phyloP scores from a whole-genome alignment of 768 basidiomycete genomes.

The Candolleomyces efflorescens region DNA sequence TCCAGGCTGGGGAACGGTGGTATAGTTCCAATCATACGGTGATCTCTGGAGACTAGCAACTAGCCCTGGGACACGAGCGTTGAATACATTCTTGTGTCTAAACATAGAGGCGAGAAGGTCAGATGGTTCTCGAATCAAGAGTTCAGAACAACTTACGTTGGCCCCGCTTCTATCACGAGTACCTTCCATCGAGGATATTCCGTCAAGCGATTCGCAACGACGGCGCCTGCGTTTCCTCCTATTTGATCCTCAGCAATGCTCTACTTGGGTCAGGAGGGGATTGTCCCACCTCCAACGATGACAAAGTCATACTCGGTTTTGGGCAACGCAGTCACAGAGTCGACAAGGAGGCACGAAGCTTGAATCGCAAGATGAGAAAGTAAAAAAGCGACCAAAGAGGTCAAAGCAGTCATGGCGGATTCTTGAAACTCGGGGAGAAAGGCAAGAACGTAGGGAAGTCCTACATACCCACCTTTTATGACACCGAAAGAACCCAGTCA shows the following conservation, averaged over 20 bases:
- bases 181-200: conserved; percentile 10
- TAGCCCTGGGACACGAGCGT: conserved; percentile 17
- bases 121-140: background rate
- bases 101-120: background rate
- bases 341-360: conserved; percentile 19
- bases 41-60: conserved; percentile 12
- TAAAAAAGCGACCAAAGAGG: too few relatives aligned
- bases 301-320: conserved; percentile 16
- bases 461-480: too few relatives aligned
- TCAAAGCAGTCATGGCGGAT: too few relatives aligned
- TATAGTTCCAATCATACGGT: conserved; percentile 30
- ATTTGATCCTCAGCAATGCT: background rate
- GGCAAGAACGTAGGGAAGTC: too few relatives aligned
- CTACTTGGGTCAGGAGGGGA: background rate
- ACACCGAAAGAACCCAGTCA: too few relatives aligned
- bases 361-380: too few relatives aligned
- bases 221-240: conserved; percentile 13
- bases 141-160: conserved; percentile 4
- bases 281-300: conserved; percentile 19
- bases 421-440: too few relatives aligned
- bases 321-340: conserved; percentile 1
- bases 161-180: conserved; percentile 12
- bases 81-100: conserved; percentile 18
- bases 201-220: conserved; percentile 7
- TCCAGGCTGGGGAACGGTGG: conserved; percentile 24